phyloP scores from a whole-genome alignment of 2,329 filamentous ascomycete species.

The Plectosphaerella plurivora region DNA sequence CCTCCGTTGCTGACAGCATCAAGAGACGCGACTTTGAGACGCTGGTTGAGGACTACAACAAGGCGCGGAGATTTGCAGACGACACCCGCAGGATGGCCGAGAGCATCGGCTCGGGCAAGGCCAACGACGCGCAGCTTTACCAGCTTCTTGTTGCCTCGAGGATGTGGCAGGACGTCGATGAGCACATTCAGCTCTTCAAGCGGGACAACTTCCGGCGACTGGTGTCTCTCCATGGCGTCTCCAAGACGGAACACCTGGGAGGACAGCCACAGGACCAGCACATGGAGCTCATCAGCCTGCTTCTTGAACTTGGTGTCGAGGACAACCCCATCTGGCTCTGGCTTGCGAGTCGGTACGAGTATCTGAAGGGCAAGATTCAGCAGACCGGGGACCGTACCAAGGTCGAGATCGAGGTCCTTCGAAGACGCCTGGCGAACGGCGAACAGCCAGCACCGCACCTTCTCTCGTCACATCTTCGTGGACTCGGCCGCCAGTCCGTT shows the following conservation, averaged over 20 bases:
- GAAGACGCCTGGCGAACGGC: constrained; percentile 70
- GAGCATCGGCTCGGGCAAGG: constrained; percentile 44
- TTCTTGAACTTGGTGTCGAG: constrained; percentile 90
- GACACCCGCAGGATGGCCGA: constrained; percentile 69
- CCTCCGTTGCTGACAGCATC: constrained; percentile 75
- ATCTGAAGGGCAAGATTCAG: constrained; percentile 81
- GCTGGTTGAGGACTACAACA: constrained; percentile 80
- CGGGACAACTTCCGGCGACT: constrained; percentile 83
- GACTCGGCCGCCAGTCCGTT: constrained; percentile 63
- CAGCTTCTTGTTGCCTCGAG: constrained; percentile 82
- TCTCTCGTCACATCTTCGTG: constrained; percentile 71
- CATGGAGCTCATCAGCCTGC: constrained; percentile 82
- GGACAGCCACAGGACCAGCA: constrained; percentile 71
- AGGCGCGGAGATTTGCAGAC: constrained; percentile 76
- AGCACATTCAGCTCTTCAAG: constrained; percentile 83
- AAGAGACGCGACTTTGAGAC: constrained; percentile 87
- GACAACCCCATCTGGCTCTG: constrained; percentile 97
- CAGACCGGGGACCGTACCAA: constrained; percentile 78
- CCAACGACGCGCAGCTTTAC: constrained; percentile 77
- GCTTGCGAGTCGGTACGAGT: constrained; percentile 84
- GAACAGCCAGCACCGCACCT: constrained; percentile 67
- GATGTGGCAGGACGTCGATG: constrained; percentile 93
- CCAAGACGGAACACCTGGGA: constrained; percentile 37
- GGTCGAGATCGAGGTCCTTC: constrained; percentile 86
- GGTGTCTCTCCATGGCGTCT: constrained; percentile 58